Percentiles rank a stretch among this genome's conserved stretches.
These are phyloP conservation scores for Tolypocladium paradoxum DNA, from an alignment of 2,329 filamentous ascomycete species.

Conservation along the genomic window DNA sequence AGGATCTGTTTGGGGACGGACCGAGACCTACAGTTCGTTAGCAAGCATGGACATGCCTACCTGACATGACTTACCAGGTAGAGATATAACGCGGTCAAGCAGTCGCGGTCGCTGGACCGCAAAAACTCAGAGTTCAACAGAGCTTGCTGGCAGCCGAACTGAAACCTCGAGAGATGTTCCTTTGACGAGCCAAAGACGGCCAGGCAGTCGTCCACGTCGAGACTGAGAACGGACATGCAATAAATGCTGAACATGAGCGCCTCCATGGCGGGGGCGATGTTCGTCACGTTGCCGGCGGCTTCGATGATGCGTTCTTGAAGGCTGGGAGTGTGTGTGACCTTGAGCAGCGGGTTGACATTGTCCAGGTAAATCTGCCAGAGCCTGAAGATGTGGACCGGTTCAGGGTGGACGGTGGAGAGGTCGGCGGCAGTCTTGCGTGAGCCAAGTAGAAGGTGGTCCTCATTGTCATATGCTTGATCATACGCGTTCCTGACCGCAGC, in stretches of 20 bases:
- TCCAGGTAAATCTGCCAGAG: slow-evolving; percentile 49
- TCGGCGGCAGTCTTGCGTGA: slow-evolving; percentile 26
- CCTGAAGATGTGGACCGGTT: slow-evolving; percentile 31
- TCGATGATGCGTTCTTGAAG: slow-evolving; percentile 42
- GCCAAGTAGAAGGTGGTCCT: slow-evolving; percentile 43
- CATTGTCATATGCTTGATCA: slow-evolving; percentile 28
- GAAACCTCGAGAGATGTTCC: slow-evolving; percentile 30
- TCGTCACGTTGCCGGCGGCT: slow-evolving; percentile 29
- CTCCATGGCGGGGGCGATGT: slow-evolving; percentile 30
- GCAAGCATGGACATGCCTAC: neutral
- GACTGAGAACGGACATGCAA: slow-evolving; percentile 27
- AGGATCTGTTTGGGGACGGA: slow-evolving; percentile 31
- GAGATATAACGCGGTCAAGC: slow-evolving; percentile 45
- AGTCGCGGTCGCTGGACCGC: slow-evolving; percentile 36
- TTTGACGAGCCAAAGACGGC: slow-evolving; percentile 29
- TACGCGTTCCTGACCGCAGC: slow-evolving; percentile 30
- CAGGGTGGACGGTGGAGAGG: slow-evolving; percentile 39
- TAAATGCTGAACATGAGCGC: slow-evolving; percentile 48
- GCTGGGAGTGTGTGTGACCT: slow-evolving; percentile 44
- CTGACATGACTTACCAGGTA: slow-evolving; percentile 35
- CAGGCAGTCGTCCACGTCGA: slow-evolving; percentile 31
- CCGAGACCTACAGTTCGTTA: slow-evolving; percentile 10
- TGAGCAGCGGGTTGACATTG: slow-evolving; percentile 48
- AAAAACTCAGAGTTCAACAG: slow-evolving; percentile 40
- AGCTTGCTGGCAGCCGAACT: slow-evolving; percentile 40